These are phyloP conservation scores for Tetradesmus lagerheimii DNA, from an alignment of 139 green algal genomes.

Conservation along the genomic window DNA sequence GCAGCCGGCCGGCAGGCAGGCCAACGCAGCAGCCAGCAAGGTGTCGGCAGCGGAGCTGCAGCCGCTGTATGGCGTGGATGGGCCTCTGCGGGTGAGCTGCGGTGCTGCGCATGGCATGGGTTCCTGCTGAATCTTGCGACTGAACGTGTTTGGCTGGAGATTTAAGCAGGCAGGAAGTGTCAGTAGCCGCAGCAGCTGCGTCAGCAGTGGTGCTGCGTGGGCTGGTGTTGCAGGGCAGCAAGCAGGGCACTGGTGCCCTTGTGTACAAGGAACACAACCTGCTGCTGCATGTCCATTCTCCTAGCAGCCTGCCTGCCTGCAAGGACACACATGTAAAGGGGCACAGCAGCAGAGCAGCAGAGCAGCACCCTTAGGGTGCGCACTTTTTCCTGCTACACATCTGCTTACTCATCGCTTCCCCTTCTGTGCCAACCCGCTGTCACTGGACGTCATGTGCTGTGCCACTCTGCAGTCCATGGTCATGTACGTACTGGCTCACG, in stretches of 20 bases:
- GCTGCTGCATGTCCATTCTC: neutral
- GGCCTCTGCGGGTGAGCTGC: constrained; percentile 49
- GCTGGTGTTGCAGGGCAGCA: neutral
- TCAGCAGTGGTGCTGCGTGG: too few species aligned
- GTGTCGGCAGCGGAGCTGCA: constrained; percentile 35
- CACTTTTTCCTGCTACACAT: neutral
- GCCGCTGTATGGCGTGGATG: constrained; percentile 50
- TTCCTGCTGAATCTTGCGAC: too few species aligned
- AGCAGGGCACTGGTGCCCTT: neutral
- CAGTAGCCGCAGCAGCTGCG: neutral
- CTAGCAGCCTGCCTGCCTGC: neutral
- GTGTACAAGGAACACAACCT: neutral
- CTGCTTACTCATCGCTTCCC: neutral
- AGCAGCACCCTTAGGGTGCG: too few species aligned
- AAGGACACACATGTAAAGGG: too few species aligned
- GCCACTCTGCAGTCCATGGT: constrained; percentile 27
- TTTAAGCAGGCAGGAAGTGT: too few species aligned
- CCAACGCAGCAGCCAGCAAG: neutral
- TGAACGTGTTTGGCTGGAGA: too few species aligned
- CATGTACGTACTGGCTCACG: constrained; percentile 50
- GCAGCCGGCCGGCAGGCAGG: neutral
- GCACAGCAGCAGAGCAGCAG: too few species aligned
- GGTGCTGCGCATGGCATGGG: neutral
- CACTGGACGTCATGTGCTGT: constrained; percentile 9
- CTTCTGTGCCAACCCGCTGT: neutral